Evolutionary conservation across 345 rosid genomes (phyloP), one percentile per base, ranked within the genome.

Genomic region (Citrus australasica): DNA sequence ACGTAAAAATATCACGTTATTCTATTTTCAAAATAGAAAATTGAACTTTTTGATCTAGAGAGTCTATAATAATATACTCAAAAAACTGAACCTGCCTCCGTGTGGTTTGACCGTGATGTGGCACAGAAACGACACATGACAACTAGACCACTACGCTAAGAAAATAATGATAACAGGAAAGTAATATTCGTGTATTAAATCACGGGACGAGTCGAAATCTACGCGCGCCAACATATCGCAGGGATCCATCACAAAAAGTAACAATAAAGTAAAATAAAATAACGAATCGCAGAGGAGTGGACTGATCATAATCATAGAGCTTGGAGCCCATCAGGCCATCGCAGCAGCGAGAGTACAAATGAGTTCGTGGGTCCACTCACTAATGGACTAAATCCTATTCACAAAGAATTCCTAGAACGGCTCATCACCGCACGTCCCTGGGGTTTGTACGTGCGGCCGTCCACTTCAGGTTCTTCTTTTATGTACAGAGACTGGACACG

Each of bases 381-480:
- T 22, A 38, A 8, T 38, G 2, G 42, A 38, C 42, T 38, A 7
- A 53, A 77, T 79, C 83, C 35, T 65, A 81, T 35, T 84, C 81
- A 37, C 78, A 25, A 25, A 48, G 53, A 62, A 46, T 19, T 33
- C 27, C 33, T 0, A 67, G 42, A 37, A 19, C 28, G 48, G 32
- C 30, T 58, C 9, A 46, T 71, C 64, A 21, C 55, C 37, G 0
- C 55, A 53, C 21, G 53, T 76, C 69, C 17, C 42, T 3, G 6
- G 27, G 3, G 9, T 2, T 7, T 3, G 59, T 42, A 24, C 22
- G 24, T 67, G 75, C 11, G 24, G 19, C 9, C 5, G 13, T 38
- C 64, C 51, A 0, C 59, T 33, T 67, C 62, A 56, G 64, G n/a
- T 17, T 27, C 9, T 17, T 71, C 0, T 4, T 7, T 19, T 4